Evolutionary conservation across 108 stramenopile genomes (phyloP).

Genomic region (Schizochytrium sp.): DNA sequence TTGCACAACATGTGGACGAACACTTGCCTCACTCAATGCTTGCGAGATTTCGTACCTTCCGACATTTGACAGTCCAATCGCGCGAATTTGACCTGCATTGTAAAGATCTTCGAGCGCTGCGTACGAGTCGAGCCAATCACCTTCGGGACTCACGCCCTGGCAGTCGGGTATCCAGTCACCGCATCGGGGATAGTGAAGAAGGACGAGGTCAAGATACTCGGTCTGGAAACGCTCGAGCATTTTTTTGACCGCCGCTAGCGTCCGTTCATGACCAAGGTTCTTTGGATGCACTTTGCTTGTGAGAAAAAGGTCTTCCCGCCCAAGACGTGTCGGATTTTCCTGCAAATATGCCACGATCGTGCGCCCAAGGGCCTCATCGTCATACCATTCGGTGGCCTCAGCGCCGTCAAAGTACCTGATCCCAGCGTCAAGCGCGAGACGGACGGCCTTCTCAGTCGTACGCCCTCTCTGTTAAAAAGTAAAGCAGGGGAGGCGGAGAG

Average conservation of each 20-base stretch:
- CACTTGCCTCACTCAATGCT: not conserved
- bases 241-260: not conserved
- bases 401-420: constrained; percentile 42
- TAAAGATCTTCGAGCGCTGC: constrained; percentile 27
- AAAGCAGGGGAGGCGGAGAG: not conserved
- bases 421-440: constrained; percentile 29
- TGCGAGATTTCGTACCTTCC: constrained; percentile 7
- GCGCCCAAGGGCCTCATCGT: constrained; percentile 35
- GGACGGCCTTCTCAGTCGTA: constrained; percentile 16
- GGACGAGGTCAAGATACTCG: constrained; percentile 27
- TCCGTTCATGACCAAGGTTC: constrained; percentile 10
- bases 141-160: constrained; percentile 15
- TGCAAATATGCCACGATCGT: not conserved
- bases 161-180: constrained; percentile 26
- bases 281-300: constrained; percentile 43
- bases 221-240: constrained; percentile 22
- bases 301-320: constrained; percentile 26
- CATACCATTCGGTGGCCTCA: constrained; percentile 47
- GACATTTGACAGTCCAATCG: constrained; percentile 39
- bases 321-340: not conserved
- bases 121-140: constrained; percentile 34
- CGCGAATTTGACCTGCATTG: not conserved
- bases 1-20: constrained; percentile 32
- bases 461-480: not conserved
- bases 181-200: constrained; percentile 41